Percentiles rank a stretch among this genome's conserved stretches.
phyloP scores from a whole-genome alignment of 805 yeast species.

The Ogataea nonfermentans region DNA sequence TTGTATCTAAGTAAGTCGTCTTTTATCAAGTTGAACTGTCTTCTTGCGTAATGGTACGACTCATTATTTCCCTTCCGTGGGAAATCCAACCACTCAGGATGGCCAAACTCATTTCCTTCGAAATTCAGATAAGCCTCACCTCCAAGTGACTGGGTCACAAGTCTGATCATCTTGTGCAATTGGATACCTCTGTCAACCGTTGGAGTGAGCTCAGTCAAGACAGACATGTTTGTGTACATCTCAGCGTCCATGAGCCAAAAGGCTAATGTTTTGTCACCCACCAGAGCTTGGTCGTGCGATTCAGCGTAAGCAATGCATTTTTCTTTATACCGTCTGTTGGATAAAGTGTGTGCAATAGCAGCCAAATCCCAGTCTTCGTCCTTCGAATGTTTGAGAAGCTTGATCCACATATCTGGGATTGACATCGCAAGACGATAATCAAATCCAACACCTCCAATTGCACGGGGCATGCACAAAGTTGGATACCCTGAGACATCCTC shows the following conservation, averaged over 20 bases:
- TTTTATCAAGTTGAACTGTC: slow-evolving; percentile 86
- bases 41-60: slow-evolving; percentile 89
- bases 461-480: slow-evolving; percentile 75
- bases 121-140: slow-evolving; percentile 96
- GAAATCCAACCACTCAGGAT: slow-evolving; percentile 98
- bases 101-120: slow-evolving; percentile 98
- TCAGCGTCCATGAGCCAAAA: slow-evolving; percentile 99
- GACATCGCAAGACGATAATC: slow-evolving; percentile 96
- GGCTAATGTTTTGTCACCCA: slow-evolving; percentile 94
- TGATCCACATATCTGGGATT: slow-evolving; percentile 99
- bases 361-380: slow-evolving; percentile 95
- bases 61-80: slow-evolving; percentile 87
- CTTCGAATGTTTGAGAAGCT: slow-evolving; percentile 71
- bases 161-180: slow-evolving; percentile 85
- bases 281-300: slow-evolving; percentile 96
- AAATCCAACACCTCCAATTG: slow-evolving; percentile 86
- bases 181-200: slow-evolving; percentile 87
- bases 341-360: slow-evolving; percentile 71
- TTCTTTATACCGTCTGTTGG: slow-evolving; percentile 86
- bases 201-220: slow-evolving; percentile 66
- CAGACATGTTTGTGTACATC: slow-evolving; percentile 95
- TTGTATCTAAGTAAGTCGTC: slow-evolving; percentile 80
- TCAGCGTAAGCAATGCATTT: slow-evolving; percentile 90
- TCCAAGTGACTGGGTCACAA: slow-evolving; percentile 85
- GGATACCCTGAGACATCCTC: slow-evolving; percentile 99